Conservation (phyloP, 192 early-diverging fungal genomes). For the Funneliformis geosporum region DNA sequence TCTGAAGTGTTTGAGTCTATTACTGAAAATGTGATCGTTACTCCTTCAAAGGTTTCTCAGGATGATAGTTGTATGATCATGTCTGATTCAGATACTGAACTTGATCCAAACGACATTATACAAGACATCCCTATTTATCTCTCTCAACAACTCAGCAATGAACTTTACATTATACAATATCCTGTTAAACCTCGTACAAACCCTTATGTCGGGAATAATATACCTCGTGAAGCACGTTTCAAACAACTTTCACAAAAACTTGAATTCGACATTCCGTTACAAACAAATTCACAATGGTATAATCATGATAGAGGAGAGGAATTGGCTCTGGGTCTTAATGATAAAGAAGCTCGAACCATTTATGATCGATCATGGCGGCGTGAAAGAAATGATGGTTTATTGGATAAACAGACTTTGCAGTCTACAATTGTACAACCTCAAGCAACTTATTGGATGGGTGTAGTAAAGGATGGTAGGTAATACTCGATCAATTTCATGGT, state of each 20-base stretch:
- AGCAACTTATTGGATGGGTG: constrained; percentile 84
- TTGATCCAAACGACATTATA: constrained; percentile 49
- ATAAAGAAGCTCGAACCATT: constrained; percentile 68
- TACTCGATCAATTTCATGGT: neutral
- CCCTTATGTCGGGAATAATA: constrained; percentile 45
- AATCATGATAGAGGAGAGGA: constrained; percentile 75
- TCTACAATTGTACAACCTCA: constrained; percentile 76
- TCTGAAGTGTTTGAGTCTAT: neutral
- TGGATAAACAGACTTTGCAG: constrained; percentile 80
- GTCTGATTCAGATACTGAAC: neutral
- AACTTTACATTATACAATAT: constrained; percentile 83
- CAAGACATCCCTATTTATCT: constrained; percentile 82
- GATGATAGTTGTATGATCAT: neutral
- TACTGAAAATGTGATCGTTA: neutral
- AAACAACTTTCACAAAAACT: constrained; percentile 83
- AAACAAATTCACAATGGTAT: constrained; percentile 73
- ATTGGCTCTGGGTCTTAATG: constrained; percentile 72
- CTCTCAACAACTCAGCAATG: constrained; percentile 63
- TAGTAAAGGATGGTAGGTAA: constrained; percentile 65
- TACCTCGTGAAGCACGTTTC: constrained; percentile 67
- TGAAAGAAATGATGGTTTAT: constrained; percentile 54
- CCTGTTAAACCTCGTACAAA: constrained; percentile 61
- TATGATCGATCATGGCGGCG: constrained; percentile 42
- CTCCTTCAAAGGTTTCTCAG: neutral
- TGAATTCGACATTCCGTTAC: constrained; percentile 82